These are phyloP conservation scores for Thielaviopsis cerberus DNA, from an alignment of 2,329 filamentous ascomycete species.

Conservation along the genomic window DNA sequence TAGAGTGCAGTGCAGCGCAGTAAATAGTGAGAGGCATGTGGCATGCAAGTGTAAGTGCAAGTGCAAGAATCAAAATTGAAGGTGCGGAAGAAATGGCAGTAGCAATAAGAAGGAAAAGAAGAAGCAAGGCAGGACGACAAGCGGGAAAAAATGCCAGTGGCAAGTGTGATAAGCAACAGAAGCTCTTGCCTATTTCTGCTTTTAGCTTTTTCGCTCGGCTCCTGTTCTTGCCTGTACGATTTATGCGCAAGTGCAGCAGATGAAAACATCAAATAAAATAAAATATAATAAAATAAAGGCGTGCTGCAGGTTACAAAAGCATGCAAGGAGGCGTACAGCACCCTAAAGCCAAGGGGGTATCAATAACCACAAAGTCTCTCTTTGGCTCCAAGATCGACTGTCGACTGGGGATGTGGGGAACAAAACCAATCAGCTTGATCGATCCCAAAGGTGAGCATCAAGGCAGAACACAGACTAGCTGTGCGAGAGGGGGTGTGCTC, in stretches of 20 bases:
- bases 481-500: no score
- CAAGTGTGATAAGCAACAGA: neutral
- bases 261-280: neutral
- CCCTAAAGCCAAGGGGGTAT: no score
- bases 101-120: no score
- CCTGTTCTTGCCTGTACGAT: neutral
- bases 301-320: neutral
- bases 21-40: no score
- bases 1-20: neutral
- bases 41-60: no score
- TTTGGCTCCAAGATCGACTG: neutral
- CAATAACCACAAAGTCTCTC: neutral
- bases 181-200: neutral
- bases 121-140: neutral
- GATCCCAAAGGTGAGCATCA: no score
- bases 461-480: no score
- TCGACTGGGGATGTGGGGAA: neutral
- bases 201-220: neutral
- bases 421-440: neutral
- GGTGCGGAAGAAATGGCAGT: no score
- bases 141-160: no score
- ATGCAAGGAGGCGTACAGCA: no score
- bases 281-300: neutral
- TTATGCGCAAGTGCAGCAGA: no score
- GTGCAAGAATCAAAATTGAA: no score